Conservation (phyloP, 352 stramenopile species). For the Peronospora destructor region DNA sequence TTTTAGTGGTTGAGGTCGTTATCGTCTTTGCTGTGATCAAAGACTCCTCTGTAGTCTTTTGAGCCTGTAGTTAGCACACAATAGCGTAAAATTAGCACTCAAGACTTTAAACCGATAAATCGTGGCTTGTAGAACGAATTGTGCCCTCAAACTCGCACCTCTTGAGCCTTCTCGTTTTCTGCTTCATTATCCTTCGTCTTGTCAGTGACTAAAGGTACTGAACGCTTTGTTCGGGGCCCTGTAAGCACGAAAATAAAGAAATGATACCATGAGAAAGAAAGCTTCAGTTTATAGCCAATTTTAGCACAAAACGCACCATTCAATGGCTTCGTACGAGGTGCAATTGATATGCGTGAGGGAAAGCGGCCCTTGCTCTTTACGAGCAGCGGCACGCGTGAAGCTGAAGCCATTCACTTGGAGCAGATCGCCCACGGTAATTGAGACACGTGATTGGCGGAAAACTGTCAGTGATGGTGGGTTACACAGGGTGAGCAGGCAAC, state of each 20-base stretch:
- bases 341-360: conserved; percentile 59
- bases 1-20: neutral
- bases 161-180: neutral
- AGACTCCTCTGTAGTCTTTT: conserved; percentile 1
- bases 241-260: neutral
- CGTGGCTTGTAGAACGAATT: neutral
- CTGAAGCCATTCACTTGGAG: conserved; percentile 40
- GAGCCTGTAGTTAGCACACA: conserved; percentile 2
- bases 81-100: conserved; percentile 2
- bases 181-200: neutral
- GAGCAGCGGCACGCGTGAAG: conserved; percentile 69
- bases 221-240: conserved; percentile 29
- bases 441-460: neutral
- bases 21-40: neutral
- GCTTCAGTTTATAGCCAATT: conserved; percentile 3
- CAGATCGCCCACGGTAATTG: neutral
- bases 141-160: conserved; percentile 12
- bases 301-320: conserved; percentile 36
- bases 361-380: conserved; percentile 68
- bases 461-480: neutral
- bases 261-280: conserved; percentile 5
- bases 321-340: conserved; percentile 50
- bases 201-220: conserved; percentile 4
- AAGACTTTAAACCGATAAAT: neutral
- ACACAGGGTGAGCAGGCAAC: no score